phyloP scores from a whole-genome alignment of 768 basidiomycete species.

The Lactarius tabidus region DNA sequence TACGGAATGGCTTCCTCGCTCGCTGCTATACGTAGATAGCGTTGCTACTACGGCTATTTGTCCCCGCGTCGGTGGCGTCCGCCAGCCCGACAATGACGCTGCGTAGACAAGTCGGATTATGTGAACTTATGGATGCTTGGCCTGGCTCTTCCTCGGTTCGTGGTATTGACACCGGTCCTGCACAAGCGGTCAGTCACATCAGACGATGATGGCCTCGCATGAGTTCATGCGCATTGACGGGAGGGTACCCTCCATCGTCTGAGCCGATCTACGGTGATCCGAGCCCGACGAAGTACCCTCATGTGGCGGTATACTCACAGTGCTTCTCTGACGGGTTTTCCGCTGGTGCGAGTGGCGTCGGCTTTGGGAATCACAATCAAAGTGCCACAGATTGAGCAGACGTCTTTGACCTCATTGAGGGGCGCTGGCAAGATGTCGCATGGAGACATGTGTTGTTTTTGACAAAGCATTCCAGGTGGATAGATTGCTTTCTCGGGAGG shows the following conservation, averaged over 20 bases:
- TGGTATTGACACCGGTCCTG: neutral
- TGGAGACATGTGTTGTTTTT: neutral
- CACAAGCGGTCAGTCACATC: neutral
- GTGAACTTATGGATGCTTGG: neutral
- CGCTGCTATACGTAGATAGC: neutral
- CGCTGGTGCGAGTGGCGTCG: neutral
- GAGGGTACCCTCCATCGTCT: neutral
- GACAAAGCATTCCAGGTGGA: neutral
- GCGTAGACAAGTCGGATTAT: too few species aligned
- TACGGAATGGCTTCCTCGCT: neutral
- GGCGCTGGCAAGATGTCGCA: neutral
- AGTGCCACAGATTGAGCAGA: neutral
- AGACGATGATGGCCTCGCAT: neutral
- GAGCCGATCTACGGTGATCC: neutral
- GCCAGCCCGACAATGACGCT: neutral
- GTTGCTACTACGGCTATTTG: neutral
- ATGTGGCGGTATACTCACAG: neutral
- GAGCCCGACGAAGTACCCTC: neutral
- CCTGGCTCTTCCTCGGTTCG: neutral
- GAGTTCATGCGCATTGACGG: neutral
- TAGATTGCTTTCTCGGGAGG: neutral
- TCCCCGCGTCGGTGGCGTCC: neutral
- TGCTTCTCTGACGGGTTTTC: neutral
- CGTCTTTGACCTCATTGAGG: neutral
- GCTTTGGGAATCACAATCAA: neutral